Evolutionary conservation across 495 filamentous ascomycete genomes (phyloP).

Genomic region (Neurospora sp.): DNA sequence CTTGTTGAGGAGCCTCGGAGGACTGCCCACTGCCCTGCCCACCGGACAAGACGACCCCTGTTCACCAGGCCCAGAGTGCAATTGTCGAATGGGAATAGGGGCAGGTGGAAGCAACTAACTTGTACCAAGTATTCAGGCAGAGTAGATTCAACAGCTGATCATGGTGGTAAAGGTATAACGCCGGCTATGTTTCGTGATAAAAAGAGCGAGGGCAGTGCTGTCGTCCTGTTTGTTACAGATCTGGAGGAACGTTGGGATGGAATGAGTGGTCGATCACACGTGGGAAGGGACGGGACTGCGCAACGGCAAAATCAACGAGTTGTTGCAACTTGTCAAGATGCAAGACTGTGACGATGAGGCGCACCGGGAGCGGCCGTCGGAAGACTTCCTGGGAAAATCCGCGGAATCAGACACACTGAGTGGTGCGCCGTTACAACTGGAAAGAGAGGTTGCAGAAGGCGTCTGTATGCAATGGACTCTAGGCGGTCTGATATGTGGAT

Average conservation of each 20-base stretch:
- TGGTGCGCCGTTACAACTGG: background rate
- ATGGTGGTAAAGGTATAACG: background rate
- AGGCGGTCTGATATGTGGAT: background rate
- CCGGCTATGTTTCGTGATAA: background rate
- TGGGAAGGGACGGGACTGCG: background rate
- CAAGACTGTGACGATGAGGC: background rate
- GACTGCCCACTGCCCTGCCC: background rate
- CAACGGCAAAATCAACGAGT: background rate
- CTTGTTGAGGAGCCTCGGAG: background rate
- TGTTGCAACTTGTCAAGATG: background rate
- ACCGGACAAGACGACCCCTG: background rate
- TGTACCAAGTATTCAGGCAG: background rate
- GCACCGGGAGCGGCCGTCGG: background rate
- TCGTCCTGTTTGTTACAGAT: background rate
- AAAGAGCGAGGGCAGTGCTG: background rate
- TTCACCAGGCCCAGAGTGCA: background rate
- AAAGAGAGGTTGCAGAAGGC: background rate
- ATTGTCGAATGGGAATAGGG: background rate
- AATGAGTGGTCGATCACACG: background rate
- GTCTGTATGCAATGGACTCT: background rate
- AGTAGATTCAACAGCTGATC: background rate
- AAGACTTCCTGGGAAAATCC: background rate
- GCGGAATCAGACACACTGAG: background rate
- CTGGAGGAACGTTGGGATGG: background rate
- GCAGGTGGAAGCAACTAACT: background rate